Base-by-base conservation (phyloP, 1,284 basidiomycete genomes). In the Marasmius sp. region DNA sequence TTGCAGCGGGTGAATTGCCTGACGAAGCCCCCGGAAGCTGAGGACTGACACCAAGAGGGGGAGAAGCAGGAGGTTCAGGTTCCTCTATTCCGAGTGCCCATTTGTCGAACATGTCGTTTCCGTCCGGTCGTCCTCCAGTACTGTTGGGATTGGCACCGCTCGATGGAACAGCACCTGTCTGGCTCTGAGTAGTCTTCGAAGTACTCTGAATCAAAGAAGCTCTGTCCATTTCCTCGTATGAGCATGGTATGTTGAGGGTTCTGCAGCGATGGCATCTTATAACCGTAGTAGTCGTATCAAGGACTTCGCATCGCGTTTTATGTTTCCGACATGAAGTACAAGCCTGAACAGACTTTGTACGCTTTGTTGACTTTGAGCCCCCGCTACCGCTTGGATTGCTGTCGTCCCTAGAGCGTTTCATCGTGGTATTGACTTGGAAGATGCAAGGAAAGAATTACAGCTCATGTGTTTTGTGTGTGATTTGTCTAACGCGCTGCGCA, bases 271-370 rank as follows among this genome's bases (percentile, higher is more conserved):
- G 77, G 53, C 79, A 80, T 45, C 77, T 71, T 36, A 67, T 59
- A n/a, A 70, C 47, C 11, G 41, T 66, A 22, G 71, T 68, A 59
- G 68, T 69, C 52, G 73, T 69, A 37, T 79, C 78, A 18, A 80
- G 73, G 65, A 79, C 70, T 69, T 79, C 77, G 64, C 77, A 79
- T 20, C 77, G 75, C n/a, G 77, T 80, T 57, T 79, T 79, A 68
- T 78, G 71, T 58, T 80, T 80, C 57, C 78, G 69, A 58, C 77
- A 79, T 16, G 77, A 77, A 2, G 75, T 61, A 59, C 77, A 79
- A 1, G 77, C 77, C 65, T 79, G 77, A 1, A 78, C 72, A 50
- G 59, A 56, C 33, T 79, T 80, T 33, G 75, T 64, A 37, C 77
- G 76, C 64, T 79, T 79, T 5, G 65, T 8, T 8, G 45, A 16